Evolutionary conservation across 2,329 filamentous ascomycete species (phyloP), one percentile per base, ranked within the genome.

Genomic region (Claviceps arundinis): DNA sequence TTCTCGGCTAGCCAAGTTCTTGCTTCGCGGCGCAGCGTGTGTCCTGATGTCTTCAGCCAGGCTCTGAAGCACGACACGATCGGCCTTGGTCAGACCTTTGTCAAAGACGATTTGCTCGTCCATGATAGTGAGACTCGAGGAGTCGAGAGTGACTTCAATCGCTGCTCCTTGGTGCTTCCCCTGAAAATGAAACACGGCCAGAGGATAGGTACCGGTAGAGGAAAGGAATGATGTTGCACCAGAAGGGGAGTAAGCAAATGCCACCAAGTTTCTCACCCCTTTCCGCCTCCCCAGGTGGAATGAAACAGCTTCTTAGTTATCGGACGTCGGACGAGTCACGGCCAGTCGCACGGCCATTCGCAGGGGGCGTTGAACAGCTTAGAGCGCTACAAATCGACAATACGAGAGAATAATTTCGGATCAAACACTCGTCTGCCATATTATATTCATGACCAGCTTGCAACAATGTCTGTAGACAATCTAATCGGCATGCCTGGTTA

Each of bases 41-140:
- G 22, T 43, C 49, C 60, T 57, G 54, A 73, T 68, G 52, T 73
- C 70, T 37, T 62, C 58, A 52, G 65, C 62, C 44, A 74, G 61
- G 54, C 66, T 70, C 58, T 64, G 59, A 17, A 74, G 61, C 13
- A 73, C 63, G 17, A 72, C 56, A 22, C 59, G 58, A 56, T 74
- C 71, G 42, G 71, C 62, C 54, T 60, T 66, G 37, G 71, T 72
- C 53, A 74, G 60, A 51, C 66, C 65, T 51, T 65, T 60, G 57
- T 68, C 70, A 52, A 70, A 63, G 37, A 68, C 60, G 26, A 72
- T 58, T 30, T 55, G 54, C 40, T 54, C 48, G 40, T 61, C 58
- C 60, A 63, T 62, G 37, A 19, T 47, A 16, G 50, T 22, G 22
- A 22, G 22, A 22, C 22, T 22, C 44, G 37, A 34, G 47, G 22